phyloP scores from a whole-genome alignment of 1,284 basidiomycete genomes.

The Tilletia indica region DNA sequence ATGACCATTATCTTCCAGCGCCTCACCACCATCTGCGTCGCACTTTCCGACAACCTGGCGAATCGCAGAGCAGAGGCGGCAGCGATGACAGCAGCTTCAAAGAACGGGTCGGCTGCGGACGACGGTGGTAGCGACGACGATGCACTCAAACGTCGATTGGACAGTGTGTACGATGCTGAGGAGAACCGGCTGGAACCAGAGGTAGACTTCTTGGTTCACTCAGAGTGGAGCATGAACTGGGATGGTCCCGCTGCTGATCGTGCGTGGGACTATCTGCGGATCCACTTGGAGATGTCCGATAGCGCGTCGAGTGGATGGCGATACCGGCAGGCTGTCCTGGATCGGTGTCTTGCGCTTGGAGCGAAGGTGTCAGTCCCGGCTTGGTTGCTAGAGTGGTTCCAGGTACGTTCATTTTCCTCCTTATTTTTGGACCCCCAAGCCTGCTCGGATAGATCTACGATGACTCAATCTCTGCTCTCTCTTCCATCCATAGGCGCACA shows the following conservation, averaged over 20 bases:
- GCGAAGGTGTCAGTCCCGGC: slow-evolving; percentile 66
- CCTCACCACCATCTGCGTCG: slow-evolving; percentile 74
- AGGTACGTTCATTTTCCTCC: slow-evolving; percentile 59
- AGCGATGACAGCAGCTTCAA: neutral
- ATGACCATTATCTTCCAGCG: slow-evolving; percentile 80
- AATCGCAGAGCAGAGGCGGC: slow-evolving; percentile 13
- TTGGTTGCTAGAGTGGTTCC: slow-evolving; percentile 75
- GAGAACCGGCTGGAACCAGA: slow-evolving; percentile 39
- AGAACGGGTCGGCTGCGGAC: neutral
- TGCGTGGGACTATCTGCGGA: slow-evolving; percentile 82
- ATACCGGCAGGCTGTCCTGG: slow-evolving; percentile 69
- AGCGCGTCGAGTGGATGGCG: slow-evolving; percentile 60
- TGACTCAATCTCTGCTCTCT: slow-evolving; percentile 17
- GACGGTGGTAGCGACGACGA: neutral
- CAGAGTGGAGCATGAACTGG: slow-evolving; percentile 65
- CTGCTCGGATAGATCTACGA: neutral
- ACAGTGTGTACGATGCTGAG: slow-evolving; percentile 37
- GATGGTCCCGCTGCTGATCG: slow-evolving; percentile 74
- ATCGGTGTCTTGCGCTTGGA: slow-evolving; percentile 71
- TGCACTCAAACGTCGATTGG: slow-evolving; percentile 22
- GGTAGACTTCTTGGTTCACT: slow-evolving; percentile 39
- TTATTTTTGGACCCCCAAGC: neutral
- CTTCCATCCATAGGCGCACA: slow-evolving; percentile 63
- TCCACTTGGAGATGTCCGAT: slow-evolving; percentile 76
- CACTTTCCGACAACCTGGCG: slow-evolving; percentile 22